A percentile compares a stretch with the other conserved stretches of the same genome.
These are phyloP conservation scores for Eucalyptus microcorys DNA, from an alignment of 345 rosid species.

Conservation along the genomic window DNA sequence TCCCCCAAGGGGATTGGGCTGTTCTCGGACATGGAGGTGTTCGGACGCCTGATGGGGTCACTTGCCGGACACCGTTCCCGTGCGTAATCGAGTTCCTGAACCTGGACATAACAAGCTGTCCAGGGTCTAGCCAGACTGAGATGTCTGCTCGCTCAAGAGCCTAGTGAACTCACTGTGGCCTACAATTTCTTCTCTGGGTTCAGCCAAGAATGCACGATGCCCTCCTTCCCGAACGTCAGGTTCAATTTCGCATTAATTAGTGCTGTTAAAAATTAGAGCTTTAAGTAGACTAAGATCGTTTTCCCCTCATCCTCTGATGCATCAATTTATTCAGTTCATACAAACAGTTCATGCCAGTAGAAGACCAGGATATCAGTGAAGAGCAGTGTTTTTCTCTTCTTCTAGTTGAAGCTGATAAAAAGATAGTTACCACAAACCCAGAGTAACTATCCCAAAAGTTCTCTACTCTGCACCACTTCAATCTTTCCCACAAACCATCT, in stretches of 20 bases:
- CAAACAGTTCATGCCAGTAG: not conserved
- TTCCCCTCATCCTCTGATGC: not conserved
- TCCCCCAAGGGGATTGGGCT: constrained; percentile 74
- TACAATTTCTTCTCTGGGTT: constrained; percentile 89
- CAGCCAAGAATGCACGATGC: constrained; percentile 51
- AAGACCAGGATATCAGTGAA: not conserved
- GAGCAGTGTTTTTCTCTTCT: not conserved
- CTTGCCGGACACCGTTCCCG: constrained; percentile 64
- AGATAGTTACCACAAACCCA: not conserved
- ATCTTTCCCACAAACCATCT: not conserved
- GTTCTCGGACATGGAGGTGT: constrained; percentile 54
- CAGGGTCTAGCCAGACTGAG: constrained; percentile 45
- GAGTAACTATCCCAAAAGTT: not conserved
- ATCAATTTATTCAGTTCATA: not conserved
- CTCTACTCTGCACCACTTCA: not conserved
- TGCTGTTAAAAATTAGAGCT: too few species aligned
- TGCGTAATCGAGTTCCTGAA: constrained; percentile 62
- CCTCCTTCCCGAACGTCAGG: constrained; percentile 34
- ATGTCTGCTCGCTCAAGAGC: constrained; percentile 51
- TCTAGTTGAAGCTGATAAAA: not conserved
- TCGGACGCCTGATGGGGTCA: constrained; percentile 69
- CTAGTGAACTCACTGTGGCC: constrained; percentile 62
- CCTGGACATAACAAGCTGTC: constrained; percentile 65
- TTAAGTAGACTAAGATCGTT: too few species aligned
- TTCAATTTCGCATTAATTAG: constrained; percentile 68